Base-by-base conservation (phyloP, 768 basidiomycete species). In the Coprinopsis marcescibilis region DNA sequence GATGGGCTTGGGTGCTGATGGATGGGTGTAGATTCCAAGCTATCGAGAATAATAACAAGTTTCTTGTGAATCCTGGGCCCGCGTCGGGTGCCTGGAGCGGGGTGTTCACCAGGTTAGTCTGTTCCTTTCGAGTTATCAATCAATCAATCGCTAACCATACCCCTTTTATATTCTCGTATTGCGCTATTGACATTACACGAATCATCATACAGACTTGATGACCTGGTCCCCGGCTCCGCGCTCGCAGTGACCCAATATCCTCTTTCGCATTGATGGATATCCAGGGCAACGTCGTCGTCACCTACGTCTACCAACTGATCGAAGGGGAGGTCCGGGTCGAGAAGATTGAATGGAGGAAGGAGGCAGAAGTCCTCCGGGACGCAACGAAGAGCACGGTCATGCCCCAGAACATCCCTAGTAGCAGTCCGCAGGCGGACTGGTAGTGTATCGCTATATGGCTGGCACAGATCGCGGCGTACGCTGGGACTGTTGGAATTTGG, bases 211-310 rank as follows among this genome's bases (percentile, higher is more conserved):
- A n/a, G n/a, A n/a, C n/a, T n/a, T n/a, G n/a, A n/a, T n/a, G n/a
- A n/a, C n/a, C n/a, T n/a, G n/a, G n/a, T n/a, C n/a, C n/a, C n/a
- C n/a, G n/a, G n/a, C n/a, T n/a, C n/a, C n/a, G n/a, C n/a, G n/a
- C n/a, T n/a, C n/a, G 5, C 56, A 93, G 91, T 3, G 90, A 91
- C 23, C 83, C 87, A 2, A 91, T 78, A 1, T 94, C 96, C 0
- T 93, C 91, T 2, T 99, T 99, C 59, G 96, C 96, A 1, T 68
- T 98, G 36, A 91, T 99, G 86, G 96, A 98, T 61, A 85, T 99
- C 27, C 96, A 99, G 67, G 96, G 96, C 3, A 81, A 90, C 2
- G 91, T 95, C 7, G 89, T 99, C 26, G 93, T 96, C 21, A 98
- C 95, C 2, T 98, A 96, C 58, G 93, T 98, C 2, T 97, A 95